Evolutionary conservation across 1,284 basidiomycete genomes (phyloP).

Genomic region (Cryptococcus sp.): DNA sequence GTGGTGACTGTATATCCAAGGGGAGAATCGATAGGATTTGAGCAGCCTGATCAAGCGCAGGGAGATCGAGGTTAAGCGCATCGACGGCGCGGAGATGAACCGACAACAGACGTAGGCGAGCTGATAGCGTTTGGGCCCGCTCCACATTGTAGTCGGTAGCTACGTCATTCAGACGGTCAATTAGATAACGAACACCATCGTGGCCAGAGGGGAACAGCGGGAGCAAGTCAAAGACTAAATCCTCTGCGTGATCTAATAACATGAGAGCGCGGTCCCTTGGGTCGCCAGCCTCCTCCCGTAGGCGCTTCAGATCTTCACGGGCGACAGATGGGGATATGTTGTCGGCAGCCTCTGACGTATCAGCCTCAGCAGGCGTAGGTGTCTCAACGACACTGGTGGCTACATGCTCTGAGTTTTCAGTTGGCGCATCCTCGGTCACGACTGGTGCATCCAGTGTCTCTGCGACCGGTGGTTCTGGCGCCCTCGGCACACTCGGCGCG

Average conservation of each 20-base stretch:
- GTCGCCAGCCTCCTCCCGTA: conserved; percentile 66
- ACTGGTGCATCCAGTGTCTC: too few relatives aligned
- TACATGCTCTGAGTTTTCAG: not conserved
- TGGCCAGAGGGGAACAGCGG: conserved; percentile 62
- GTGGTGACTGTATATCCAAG: conserved; percentile 41
- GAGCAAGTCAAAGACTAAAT: conserved; percentile 86
- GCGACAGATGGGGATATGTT: conserved; percentile 12
- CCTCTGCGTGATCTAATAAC: conserved; percentile 82
- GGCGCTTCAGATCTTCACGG: conserved; percentile 62
- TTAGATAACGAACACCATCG: conserved; percentile 49
- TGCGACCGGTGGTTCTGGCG: conserved; percentile 6
- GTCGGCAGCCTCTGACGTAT: conserved; percentile 20
- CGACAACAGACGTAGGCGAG: conserved; percentile 81
- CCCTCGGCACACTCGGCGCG: not conserved
- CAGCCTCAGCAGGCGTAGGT: conserved; percentile 4
- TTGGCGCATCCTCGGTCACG: not conserved
- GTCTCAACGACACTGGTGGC: not conserved
- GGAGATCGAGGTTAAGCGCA: conserved; percentile 17
- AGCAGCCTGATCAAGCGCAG: conserved; percentile 58
- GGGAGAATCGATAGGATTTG: conserved; percentile 66
- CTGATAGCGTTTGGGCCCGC: conserved; percentile 61
- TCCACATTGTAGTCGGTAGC: conserved; percentile 57
- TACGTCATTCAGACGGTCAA: conserved; percentile 25
- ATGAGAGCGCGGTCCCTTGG: conserved; percentile 70
- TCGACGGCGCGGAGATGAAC: conserved; percentile 57